Evolutionary conservation across 371 early-diverging fungal species (phyloP), one percentile per base, ranked within the genome.

Genomic region (Catenaria anguillulae): DNA sequence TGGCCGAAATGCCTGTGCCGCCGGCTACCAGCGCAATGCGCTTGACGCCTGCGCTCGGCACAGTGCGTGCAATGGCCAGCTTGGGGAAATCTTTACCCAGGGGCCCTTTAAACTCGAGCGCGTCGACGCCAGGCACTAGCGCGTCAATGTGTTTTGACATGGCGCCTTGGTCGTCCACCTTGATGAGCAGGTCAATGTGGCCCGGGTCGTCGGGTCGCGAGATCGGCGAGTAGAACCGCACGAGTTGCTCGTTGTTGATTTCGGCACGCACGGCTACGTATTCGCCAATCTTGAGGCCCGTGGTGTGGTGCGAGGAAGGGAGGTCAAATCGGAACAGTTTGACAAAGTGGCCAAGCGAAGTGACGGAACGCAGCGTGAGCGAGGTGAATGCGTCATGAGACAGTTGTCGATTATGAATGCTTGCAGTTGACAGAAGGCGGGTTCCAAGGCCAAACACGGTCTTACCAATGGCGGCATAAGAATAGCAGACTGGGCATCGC

Each of bases 51-150:
- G 5, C 17, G n/a, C n/a, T n/a, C n/a, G n/a, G n/a, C 10, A 5
- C 40, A 40, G 40, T 40, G 40, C 40, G 40, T 10, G 40, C 40
- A 31, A 29, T 8, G 1, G 29, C 52, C 2, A 58, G 43, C 8
- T 58, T 21, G 4, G 40, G 40, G 58, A 58, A 58, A 10, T 8
- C 13, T 34, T 26, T 29, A 15, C 58, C 42, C n/a, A 58, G 24
- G 21, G 58, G 58, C 2, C 58, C 58, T 31, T 58, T 58, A 36
- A 58, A 58, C 42, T 58, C 58, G 43, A 58, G 58, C 6, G 58
- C n/a, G 35, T 58, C 58, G 29, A 29, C 13, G 13, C 58, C 58
- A 13, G 58, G 58, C 36, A 17, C 19, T 31, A 58, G 4, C 42
- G 58, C 8, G 35, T n/a, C 58, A 23, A 58, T 58, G 31, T 58